Percentiles rank a stretch among this genome's conserved stretches.
phyloP scores from a whole-genome alignment of 2,329 filamentous ascomycete genomes.

The Fusarium citri region DNA sequence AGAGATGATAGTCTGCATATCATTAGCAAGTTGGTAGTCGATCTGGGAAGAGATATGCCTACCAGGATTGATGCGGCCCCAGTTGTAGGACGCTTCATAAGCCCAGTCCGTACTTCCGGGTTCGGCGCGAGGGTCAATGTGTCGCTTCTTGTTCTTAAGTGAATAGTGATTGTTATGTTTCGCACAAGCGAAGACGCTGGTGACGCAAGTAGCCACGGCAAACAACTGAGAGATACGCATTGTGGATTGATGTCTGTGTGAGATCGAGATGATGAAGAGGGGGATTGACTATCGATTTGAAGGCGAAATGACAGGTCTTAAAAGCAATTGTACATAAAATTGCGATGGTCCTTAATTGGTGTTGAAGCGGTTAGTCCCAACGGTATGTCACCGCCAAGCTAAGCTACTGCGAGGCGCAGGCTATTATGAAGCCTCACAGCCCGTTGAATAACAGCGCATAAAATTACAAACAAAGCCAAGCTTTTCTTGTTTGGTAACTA shows the following conservation, averaged over 20 bases:
- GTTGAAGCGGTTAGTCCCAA: not conserved
- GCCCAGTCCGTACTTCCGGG: constrained; percentile 22
- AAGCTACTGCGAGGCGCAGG: not conserved
- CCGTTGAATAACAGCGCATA: not conserved
- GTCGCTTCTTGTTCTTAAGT: constrained; percentile 25
- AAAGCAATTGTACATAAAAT: constrained; percentile 1
- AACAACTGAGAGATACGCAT: constrained; percentile 25
- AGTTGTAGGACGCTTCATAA: constrained; percentile 35
- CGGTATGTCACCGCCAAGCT: constrained; percentile 31
- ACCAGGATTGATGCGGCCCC: constrained; percentile 36
- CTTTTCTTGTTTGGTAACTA: not conserved
- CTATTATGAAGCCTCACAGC: not conserved
- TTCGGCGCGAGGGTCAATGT: constrained; percentile 22
- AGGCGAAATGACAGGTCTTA: not conserved
- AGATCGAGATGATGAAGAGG: not conserved
- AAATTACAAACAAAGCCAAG: not conserved
- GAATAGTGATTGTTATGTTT: constrained; percentile 26
- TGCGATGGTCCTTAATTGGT: not conserved
- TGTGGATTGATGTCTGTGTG: accelerated
- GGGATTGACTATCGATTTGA: not conserved
- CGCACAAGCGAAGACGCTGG: constrained; percentile 11
- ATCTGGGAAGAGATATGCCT: accelerated
- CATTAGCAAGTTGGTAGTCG: accelerated
- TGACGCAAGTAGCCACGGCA: not conserved
- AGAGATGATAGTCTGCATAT: constrained; percentile 23